Evolutionary conservation across 1,284 basidiomycete species (phyloP), one percentile per base, ranked within the genome.

Genomic region (Rhodotorula glutinis): DNA sequence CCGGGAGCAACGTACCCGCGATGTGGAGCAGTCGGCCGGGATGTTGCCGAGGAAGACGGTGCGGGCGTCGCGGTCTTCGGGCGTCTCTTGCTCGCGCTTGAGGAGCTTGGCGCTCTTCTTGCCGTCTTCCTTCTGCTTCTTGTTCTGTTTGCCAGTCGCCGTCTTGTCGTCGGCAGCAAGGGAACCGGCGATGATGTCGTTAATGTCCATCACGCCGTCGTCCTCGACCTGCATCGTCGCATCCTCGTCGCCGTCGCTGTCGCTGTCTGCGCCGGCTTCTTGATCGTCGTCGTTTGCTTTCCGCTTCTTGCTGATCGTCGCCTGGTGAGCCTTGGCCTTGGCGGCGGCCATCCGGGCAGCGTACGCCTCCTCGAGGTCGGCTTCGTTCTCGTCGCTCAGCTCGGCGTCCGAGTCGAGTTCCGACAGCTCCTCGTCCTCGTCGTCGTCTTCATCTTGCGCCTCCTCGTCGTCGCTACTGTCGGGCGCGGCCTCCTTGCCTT

Each of bases 31-130:
- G 9, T 89, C 87, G 3, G 90, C 82, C 4, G 88, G 85, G 0
- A 98, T 81, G 77, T 98, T 98, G 16, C 95, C 95, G n/a, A 98
- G 80, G 77, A 98, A 98, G 60, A 97, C 82, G 2, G 94, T 96
- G 38, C 94, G 85, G 25, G 84, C 82, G 76, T 96, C 87, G 58
- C 88, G 83, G 66, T 85, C 85, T 62, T 85, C 86, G 19, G 71
- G 68, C 16, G 82, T 67, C 44, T 72, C 72, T 49, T 73, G 65
- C 40, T 67, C 71, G 11, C 65, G 62, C 51, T 63, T 56, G 16
- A 44, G 25, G 17, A 52, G 68, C 52, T 72, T 71, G 52, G 56
- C 60, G 33, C 65, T 62, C 33, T 65, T 64, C 30, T 55, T 68
- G 25, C 25, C 57, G 61, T 57, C 67, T 49, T 58, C 71, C 59